Evolutionary conservation across 1,284 basidiomycete genomes (phyloP), one percentile per base, ranked within the genome.

Genomic region (Thelephora terrestris): DNA sequence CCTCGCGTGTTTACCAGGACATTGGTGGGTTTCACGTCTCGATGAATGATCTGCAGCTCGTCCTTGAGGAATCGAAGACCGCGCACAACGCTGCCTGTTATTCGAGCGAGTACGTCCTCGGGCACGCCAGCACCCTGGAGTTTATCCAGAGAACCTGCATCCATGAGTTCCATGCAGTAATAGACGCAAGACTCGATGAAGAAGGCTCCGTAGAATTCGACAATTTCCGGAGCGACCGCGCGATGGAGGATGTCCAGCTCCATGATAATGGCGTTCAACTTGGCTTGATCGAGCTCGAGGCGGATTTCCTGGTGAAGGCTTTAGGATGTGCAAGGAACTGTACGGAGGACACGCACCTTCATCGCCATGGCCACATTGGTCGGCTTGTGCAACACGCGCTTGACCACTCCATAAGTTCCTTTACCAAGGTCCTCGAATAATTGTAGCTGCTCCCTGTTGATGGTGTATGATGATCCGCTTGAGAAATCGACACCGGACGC

Each of bases 81-180:
- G n/a, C 78, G 76, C 38, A 95, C 89, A 77, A 96, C 90, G 53
- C 74, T 78, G 10, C 74, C 73, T 0, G 91, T 85, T 52, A 98
- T 90, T 37, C 88, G 74, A 6, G 84, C 83, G n/a, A 99, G 71
- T 2, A 94, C 90, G 40, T 79, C 71, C 65, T 97, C 92, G 1
- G 90, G 90, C 14, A 92, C 81, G 39, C 81, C 79, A 35, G 69
- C 67, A 5, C 73, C 74, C 35, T 79, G 81, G 1, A 98, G 75
- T 54, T 90, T 92, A 64, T 98, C 95, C 44, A 99, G 74, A 49
- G 84, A 89, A 16, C 94, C 92, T 2, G 91, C 92, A 61, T 99
- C 93, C 95, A 99, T 98, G 68, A 86, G 92, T 71, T 99, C 95
- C 93, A 99, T 98, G 69, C 95, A 98, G 67, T 97, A 98, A 68